These are phyloP conservation scores for Xylariaceae sp. DNA, from an alignment of 2,329 filamentous ascomycete species.

Conservation along the genomic window DNA sequence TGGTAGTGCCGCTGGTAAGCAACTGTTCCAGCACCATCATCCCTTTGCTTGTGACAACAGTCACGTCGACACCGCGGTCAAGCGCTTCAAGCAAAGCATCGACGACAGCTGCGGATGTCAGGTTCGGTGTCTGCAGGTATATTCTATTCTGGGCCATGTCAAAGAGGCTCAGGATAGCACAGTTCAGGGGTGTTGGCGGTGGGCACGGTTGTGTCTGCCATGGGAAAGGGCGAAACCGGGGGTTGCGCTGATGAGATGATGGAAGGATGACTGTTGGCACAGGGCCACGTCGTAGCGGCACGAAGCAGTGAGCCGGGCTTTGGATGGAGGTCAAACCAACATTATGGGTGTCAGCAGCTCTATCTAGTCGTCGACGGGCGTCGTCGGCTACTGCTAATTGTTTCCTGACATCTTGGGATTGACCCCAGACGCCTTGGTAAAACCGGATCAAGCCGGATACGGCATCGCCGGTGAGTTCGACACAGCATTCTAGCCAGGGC, in stretches of 20 bases:
- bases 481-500: slow-evolving; percentile 75
- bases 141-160: slow-evolving; percentile 52
- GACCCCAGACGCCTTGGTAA: slow-evolving; percentile 64
- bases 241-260: slow-evolving; percentile 66
- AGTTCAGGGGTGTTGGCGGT: slow-evolving; percentile 63
- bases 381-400: neutral
- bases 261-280: slow-evolving; percentile 62
- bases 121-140: slow-evolving; percentile 70
- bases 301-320: slow-evolving; percentile 20
- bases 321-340: slow-evolving; percentile 17
- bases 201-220: slow-evolving; percentile 45
- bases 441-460: slow-evolving; percentile 60
- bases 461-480: slow-evolving; percentile 59
- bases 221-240: slow-evolving; percentile 54
- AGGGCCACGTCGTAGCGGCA: slow-evolving; percentile 13
- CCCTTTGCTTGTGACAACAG: slow-evolving; percentile 58
- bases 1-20: slow-evolving; percentile 72
- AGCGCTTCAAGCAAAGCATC: slow-evolving; percentile 57
- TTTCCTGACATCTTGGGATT: slow-evolving; percentile 17
- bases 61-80: slow-evolving; percentile 60
- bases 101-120: slow-evolving; percentile 63
- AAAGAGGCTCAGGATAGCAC: slow-evolving; percentile 57
- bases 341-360: slow-evolving; percentile 3
- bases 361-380: neutral
- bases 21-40: slow-evolving; percentile 79